Base-by-base conservation (phyloP, 1,139 yeast species). In the Protomyces inouyei region DNA sequence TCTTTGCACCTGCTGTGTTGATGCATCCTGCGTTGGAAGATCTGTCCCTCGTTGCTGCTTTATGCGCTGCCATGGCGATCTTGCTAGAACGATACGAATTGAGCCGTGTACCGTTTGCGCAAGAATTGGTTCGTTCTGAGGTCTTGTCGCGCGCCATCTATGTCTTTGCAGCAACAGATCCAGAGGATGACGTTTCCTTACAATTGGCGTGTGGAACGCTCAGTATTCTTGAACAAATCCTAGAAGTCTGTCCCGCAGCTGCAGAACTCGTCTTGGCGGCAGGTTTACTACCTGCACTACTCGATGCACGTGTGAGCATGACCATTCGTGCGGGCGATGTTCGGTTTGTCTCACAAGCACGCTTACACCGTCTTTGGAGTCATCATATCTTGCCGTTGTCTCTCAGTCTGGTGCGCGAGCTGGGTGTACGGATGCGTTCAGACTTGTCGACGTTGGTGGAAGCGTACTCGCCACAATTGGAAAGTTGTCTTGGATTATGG, bases 391-490 rank as follows among this genome's bases (percentile, higher is more conserved):
- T 59, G 25, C 63, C 63, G 3, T 45, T 59, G 10, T 36, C 43
- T 2, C 43, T 59, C 14, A 52, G 55, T 35, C 45, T 59, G 10
- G 37, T 59, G 38, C 46, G 54, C n/a, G 28, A 38, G 6, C 23
- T 59, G 45, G 63, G 63, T 16, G 36, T 40, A 8, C 56, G 63
- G 23, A 45, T 59, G 28, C 43, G 54, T 38, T 52, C 43, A 23
- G 63, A 59, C 23, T 25, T 59, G 4, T 38, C 35, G 14, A 40
- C 45, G 5, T 21, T 59, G 37, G 36, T 59, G 32, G 43, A 35
- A 18, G 56, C 63, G 12, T 59, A 28, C 18, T n/a, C 63, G 18
- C n/a, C 36, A 14, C 52, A 52, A 16, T 51, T 59, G 14, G 63
- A 59, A 16, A 28, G 21, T 14, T 40, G 25, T 36, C 40, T 59